Base-by-base conservation (phyloP, 225 moss, liverwort and hornwort genomes). In the Takakia lepidozioides region DNA sequence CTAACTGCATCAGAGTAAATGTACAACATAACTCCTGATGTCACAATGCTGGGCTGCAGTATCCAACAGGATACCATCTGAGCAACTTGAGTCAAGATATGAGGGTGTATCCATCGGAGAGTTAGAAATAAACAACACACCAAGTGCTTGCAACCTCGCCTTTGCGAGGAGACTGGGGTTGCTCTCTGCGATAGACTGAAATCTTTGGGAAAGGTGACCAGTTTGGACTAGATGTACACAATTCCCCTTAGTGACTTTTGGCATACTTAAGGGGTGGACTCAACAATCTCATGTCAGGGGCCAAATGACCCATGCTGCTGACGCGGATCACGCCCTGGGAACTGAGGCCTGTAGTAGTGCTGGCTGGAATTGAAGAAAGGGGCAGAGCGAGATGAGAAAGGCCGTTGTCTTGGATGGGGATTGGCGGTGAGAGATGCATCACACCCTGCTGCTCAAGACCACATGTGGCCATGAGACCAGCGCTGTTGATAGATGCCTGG, bases 171-270 rank as follows among this genome's bases (percentile, higher is more conserved):
- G 46, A 17, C 32, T 37, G 46, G 46, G 57, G 46, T 46, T 57
- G 4, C 27, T 46, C 40, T 42, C 16, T 46, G 16, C 48, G 14
- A 53, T 26, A 55, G 14, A 27, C 29, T 50, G 25, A 7, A 30
- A 45, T 30, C 17, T 65, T 18, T 45, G 45, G 14, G 45, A 46
- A 23, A 46, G 23, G 4, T 10, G 5, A 6, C 20, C 10, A 10
- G 20, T 43, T 21, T 43, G 17, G 5, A 43, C n/a, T n/a, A n/a
- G n/a, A 43, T 10, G 13, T 48, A 51, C 61, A 65, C 79, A 63
- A 79, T 66, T 48, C 66, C 43, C 73, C 70, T 71, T 64, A 74
- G 58, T 80, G 70, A 28, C 74, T 80, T 35, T 80, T 80, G 38
- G 79, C 74, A 52, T 80, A 80, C 64, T 74, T 70, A 3, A 74